Conservation (phyloP, 2,329 filamentous ascomycete species). For the Taxawa tesnikishii region DNA sequence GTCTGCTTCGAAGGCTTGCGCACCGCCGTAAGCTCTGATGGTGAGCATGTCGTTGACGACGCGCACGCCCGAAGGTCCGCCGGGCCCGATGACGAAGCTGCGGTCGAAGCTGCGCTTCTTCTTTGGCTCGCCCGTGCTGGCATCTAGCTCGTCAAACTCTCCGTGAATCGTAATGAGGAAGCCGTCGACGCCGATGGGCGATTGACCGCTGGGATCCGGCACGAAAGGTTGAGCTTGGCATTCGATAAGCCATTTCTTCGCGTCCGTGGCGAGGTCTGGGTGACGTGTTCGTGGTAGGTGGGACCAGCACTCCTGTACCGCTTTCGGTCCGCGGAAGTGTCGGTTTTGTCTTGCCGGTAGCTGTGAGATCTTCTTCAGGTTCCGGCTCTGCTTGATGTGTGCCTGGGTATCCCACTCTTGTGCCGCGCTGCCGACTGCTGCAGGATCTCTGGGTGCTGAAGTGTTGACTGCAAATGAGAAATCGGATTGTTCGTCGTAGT, state of each 20-base stretch:
- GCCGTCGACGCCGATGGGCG: constrained; percentile 57
- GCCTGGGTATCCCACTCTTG: constrained; percentile 61
- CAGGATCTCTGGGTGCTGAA: constrained; percentile 37
- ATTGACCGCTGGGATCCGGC: constrained; percentile 54
- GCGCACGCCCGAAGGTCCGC: constrained; percentile 52
- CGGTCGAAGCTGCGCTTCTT: constrained; percentile 64
- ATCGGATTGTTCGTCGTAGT: constrained; percentile 64
- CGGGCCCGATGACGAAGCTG: constrained; percentile 67
- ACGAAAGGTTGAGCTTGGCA: constrained; percentile 63
- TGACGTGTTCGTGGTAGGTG: constrained; percentile 62
- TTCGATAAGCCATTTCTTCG: constrained; percentile 70
- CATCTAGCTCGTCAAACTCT: constrained; percentile 66
- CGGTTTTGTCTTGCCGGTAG: constrained; percentile 51
- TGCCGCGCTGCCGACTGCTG: constrained; percentile 22
- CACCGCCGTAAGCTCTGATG: constrained; percentile 54
- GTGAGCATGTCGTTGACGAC: constrained; percentile 72
- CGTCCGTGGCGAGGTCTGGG: constrained; percentile 53
- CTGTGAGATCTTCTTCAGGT: constrained; percentile 58
- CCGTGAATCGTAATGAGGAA: constrained; percentile 70
- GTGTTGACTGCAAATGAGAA: constrained; percentile 69
- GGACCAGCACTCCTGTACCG: constrained; percentile 58
- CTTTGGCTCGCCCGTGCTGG: constrained; percentile 41
- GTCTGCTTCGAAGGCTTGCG: constrained; percentile 38
- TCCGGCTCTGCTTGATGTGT: constrained; percentile 69
- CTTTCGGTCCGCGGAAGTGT: constrained; percentile 49